Conservation (phyloP, 768 basidiomycete species). For the Phylloporus sp. region DNA sequence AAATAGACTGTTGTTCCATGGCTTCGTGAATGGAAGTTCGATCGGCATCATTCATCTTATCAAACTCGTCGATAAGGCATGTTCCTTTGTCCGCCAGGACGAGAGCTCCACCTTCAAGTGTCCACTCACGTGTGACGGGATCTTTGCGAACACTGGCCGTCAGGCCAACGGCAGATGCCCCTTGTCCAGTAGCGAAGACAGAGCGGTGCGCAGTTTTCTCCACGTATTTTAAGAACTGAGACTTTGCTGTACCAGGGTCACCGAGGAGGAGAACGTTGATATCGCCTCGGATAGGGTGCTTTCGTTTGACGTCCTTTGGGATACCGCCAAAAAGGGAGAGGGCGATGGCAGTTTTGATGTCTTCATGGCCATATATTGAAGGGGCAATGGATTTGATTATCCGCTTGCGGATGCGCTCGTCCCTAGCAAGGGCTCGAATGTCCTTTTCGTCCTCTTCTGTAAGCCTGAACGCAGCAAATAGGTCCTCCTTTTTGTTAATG, state of each 20-base stretch:
- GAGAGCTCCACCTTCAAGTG: slow-evolving; percentile 94
- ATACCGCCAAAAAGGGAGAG: slow-evolving; percentile 94
- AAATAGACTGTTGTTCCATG: slow-evolving; percentile 99
- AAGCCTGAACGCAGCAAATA: slow-evolving; percentile 95
- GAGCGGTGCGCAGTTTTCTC: slow-evolving; percentile 98
- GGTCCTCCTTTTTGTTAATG: slow-evolving; percentile 97
- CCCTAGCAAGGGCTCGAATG: slow-evolving; percentile 80
- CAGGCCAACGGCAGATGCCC: slow-evolving; percentile 95
- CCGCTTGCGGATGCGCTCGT: slow-evolving; percentile 93
- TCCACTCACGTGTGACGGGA: slow-evolving; percentile 96
- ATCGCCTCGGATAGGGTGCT: slow-evolving; percentile 94
- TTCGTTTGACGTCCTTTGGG: slow-evolving; percentile 92
- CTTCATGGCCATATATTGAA: slow-evolving; percentile 98
- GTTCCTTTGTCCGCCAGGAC: slow-evolving; percentile 98
- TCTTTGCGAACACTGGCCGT: slow-evolving; percentile 99
- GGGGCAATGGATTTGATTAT: slow-evolving; percentile 99
- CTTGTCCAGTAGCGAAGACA: slow-evolving; percentile 97
- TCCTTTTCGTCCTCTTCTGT: slow-evolving; percentile 96
- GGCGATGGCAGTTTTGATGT: slow-evolving; percentile 97
- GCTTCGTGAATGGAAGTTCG: slow-evolving; percentile 98
- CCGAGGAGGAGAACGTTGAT: slow-evolving; percentile 96
- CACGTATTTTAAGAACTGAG: slow-evolving; percentile 97
- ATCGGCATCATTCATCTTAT: slow-evolving; percentile 99
- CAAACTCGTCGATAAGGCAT: slow-evolving; percentile 98
- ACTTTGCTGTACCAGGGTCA: slow-evolving; percentile 98